Evolutionary conservation across 345 rosid species (phyloP), one percentile per base, ranked within the genome.

Genomic region (Linum tenue): DNA sequence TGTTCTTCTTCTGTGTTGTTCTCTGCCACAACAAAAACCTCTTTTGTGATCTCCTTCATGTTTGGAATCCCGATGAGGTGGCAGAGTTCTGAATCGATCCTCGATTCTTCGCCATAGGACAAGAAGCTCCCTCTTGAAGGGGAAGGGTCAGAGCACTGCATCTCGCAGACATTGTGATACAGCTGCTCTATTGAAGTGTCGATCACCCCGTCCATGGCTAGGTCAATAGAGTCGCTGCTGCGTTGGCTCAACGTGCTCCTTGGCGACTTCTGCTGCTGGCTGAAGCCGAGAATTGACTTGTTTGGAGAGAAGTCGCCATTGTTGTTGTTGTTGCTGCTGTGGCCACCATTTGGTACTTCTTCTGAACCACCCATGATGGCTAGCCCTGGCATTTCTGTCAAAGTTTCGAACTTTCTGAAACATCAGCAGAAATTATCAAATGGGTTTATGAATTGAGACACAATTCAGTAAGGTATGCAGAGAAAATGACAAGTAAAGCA

Each of bases 61-160:
- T 77, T 83, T 41, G 78, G 71, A 43, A 81, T 86, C 37, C 97
- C 97, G 4, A 80, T 85, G 42, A 92, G 84, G 74, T 88, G 92
- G 75, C 94, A 76, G 68, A 92, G 67, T 70, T 92, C 97, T 12
- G 89, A 88, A 76, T 92, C 98, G 50, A 92, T 92, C 77, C 88
- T 84, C 0, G 98, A 92, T 72, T 92, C 98, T 63, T 85, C 96
- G 0, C 94, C 94, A 39, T 85, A 84, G 0, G 96, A 92, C 43
- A 78, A 59, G 55, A 79, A 90, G 73, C 98, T 92, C 7, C 85
- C 84, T 55, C 83, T 64, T 0, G 97, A 90, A 0, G 94, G 96
- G 0, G 98, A 90, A 17, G 79, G 91, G 6, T 41, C 44, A 12
- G 98, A 90, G 73, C 98, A 85, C 78, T 88, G 84, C 94, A 92